Evolutionary conservation across 768 basidiomycete species (phyloP).

Genomic region (Boletus vinaceobasis): DNA sequence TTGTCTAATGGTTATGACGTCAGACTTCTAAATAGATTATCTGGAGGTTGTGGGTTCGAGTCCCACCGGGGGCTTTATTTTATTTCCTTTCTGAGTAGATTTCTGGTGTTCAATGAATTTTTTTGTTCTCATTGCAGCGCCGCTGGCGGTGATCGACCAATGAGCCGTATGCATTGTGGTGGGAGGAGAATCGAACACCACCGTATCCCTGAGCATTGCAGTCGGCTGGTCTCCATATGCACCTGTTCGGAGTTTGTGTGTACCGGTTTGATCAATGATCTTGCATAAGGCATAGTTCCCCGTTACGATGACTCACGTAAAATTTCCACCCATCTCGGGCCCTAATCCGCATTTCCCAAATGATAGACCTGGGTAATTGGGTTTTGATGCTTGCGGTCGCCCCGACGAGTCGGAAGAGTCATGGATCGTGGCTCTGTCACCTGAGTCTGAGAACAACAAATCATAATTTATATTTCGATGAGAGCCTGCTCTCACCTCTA

Average conservation of each 20-base stretch:
- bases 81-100: constrained; percentile 8
- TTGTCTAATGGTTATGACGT: constrained; percentile 92
- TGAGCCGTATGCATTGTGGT: neutral
- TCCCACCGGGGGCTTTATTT: constrained; percentile 68
- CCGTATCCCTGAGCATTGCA: neutral
- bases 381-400: neutral
- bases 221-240: neutral
- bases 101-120: neutral
- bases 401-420: neutral
- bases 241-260: constrained; percentile 2
- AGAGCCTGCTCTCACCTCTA: neutral
- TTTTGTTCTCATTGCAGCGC: neutral
- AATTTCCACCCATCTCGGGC: constrained; percentile 10
- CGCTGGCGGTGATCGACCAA: neutral
- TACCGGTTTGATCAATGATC: constrained; percentile 5
- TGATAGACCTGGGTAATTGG: constrained; percentile 1
- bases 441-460: neutral
- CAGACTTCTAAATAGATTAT: constrained; percentile 83
- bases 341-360: neutral
- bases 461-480: neutral
- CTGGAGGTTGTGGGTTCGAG: constrained; percentile 88
- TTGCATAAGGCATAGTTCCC: constrained; percentile 7
- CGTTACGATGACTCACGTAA: constrained; percentile 20
- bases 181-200: neutral
- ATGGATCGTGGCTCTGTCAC: neutral